Evolutionary conservation across 495 filamentous ascomycete genomes (phyloP).

Genomic region (Hyaloscypha bicolor): DNA sequence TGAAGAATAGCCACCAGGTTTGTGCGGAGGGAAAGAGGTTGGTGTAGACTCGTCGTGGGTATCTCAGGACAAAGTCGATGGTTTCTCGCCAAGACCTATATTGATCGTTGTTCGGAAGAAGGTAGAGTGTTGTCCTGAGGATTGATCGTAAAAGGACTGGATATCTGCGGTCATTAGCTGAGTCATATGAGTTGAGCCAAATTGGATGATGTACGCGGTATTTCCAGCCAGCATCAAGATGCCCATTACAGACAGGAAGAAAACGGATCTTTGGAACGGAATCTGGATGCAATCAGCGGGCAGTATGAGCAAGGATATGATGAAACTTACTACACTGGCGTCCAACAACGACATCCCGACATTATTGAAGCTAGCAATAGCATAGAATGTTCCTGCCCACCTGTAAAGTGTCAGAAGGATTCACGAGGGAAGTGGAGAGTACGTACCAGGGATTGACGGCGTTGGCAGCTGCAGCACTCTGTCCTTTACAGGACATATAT

Average conservation of each 20-base stretch:
- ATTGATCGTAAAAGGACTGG: conserved; percentile 74
- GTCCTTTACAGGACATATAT: conserved; percentile 64
- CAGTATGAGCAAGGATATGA: neutral
- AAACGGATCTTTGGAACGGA: conserved; percentile 63
- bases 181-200: neutral
- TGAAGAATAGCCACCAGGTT: conserved; percentile 90
- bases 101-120: conserved; percentile 45
- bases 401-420: neutral
- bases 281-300: conserved; percentile 33
- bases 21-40: conserved; percentile 83
- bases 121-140: conserved; percentile 57
- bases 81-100: conserved; percentile 59
- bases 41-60: conserved; percentile 92
- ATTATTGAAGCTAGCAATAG: conserved; percentile 80
- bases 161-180: conserved; percentile 40
- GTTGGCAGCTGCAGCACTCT: conserved; percentile 58
- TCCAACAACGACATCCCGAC: conserved; percentile 82
- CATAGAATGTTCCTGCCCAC: conserved; percentile 70
- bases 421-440: too few relatives aligned
- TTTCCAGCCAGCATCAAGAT: conserved; percentile 81
- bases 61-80: conserved; percentile 82
- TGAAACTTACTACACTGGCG: conserved; percentile 61
- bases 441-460: conserved; percentile 58
- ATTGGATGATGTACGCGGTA: conserved; percentile 48
- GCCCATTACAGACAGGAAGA: conserved; percentile 72